Conservation (phyloP, 306 rosid genomes). For the Vigna radiata region DNA sequence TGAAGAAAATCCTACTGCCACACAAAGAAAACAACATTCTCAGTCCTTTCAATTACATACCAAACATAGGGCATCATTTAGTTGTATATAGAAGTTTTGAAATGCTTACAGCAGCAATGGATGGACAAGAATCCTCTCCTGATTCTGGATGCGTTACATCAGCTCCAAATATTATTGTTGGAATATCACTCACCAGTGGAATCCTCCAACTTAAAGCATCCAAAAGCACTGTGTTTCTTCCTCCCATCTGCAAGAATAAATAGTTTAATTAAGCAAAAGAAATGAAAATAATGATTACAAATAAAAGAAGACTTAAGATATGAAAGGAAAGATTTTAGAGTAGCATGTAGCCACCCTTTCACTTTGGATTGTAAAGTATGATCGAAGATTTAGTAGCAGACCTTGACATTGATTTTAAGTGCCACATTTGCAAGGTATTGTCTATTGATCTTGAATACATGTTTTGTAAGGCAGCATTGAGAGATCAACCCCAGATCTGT, state of each 20-base stretch:
- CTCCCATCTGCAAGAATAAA: slow-evolving; percentile 58
- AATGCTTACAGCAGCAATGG: slow-evolving; percentile 72
- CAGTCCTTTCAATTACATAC: too few relatives aligned
- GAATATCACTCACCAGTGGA: slow-evolving; percentile 77
- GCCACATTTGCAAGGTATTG: slow-evolving; percentile 71
- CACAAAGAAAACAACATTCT: too few relatives aligned
- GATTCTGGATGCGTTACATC: slow-evolving; percentile 81
- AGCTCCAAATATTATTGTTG: slow-evolving; percentile 58
- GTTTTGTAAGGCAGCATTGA: slow-evolving; percentile 78
- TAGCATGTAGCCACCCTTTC: slow-evolving; percentile 16
- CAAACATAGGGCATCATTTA: neutral
- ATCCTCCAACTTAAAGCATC: slow-evolving; percentile 72
- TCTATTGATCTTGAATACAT: slow-evolving; percentile 63
- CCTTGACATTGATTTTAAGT: slow-evolving; percentile 72
- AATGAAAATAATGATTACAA: neutral
- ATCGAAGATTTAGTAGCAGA: slow-evolving; percentile 26
- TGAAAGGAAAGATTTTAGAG: neutral
- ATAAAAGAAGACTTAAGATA: neutral
- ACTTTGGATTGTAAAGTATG: slow-evolving; percentile 10
- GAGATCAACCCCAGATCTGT: slow-evolving; percentile 75
- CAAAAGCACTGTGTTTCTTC: slow-evolving; percentile 70
- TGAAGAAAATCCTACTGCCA: too few relatives aligned
- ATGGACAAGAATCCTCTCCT: slow-evolving; percentile 72
- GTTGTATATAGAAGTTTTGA: slow-evolving; percentile 2
- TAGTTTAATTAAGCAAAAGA: neutral